Base-by-base conservation (phyloP, 2,329 filamentous ascomycete genomes). In the Colletotrichum sp. region DNA sequence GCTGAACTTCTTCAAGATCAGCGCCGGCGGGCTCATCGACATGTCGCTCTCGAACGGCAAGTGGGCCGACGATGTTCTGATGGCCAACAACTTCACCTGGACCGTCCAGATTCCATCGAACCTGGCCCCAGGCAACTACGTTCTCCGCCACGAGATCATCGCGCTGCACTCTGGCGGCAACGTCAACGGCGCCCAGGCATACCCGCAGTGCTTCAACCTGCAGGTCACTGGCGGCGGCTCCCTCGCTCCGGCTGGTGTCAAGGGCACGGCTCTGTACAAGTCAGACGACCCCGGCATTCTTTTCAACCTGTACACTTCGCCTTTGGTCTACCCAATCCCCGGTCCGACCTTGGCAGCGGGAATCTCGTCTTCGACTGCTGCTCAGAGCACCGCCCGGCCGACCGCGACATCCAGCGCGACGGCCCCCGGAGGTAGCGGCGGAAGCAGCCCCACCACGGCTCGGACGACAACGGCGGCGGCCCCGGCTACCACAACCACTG, bases 1-100 rank as follows among this genome's bases (percentile, higher is more conserved):
- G 13, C 86, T 93, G 43, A 81, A 88, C 76, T 93, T 89, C 82
- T 89, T 90, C 86, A 93, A 93, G 87, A 90, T 93, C 74, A 87
- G 88, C 38, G 85, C 88, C 76, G 84, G 82, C 36, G 91, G 91
- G 67, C 85, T 91, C 56, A 83, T 88, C 72, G 84, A 86, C 69
- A 87, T 84, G 71, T 83, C 80, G 71, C 77, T 78, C 36, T 78
- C 80, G 84, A 78, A 88, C 1, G 89, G 89, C 43, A 84, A 82
- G 60, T 93, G 91, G 91, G 91, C 89, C 56, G 83, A 89, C n/a
- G 90, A 92, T 76, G 81, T 87, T 71, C 81, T 91, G 77, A 86
- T 90, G 66, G 79, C 80, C 60, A 88, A 89, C 81, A 85, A 86
- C 77, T 82, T 84, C 81, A 84, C 85, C 68, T 89, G 87, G 85